phyloP scores from a whole-genome alignment of 257 asterid genomes.

The Eucommia ulmoides region DNA sequence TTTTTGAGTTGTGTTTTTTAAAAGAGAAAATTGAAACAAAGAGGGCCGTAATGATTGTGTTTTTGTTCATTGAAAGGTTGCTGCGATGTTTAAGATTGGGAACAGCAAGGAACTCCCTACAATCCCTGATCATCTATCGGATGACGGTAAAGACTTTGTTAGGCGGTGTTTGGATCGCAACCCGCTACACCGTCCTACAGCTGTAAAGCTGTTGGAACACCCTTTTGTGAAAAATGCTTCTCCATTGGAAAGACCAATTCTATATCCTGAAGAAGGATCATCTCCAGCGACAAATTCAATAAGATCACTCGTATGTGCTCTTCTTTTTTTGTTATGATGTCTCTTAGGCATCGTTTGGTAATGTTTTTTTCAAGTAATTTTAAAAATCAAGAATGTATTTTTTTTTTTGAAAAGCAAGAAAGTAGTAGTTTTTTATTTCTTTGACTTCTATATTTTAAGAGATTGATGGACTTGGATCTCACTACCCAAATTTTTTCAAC shows the following conservation, averaged over 20 bases:
- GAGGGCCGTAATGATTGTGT: not conserved
- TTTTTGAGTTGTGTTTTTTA: too few relatives aligned
- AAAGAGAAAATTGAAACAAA: too few relatives aligned
- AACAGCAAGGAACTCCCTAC: constrained; percentile 48
- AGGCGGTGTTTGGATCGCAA: constrained; percentile 46
- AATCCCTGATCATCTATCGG: constrained; percentile 46
- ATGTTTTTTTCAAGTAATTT: not conserved
- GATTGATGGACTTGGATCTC: too few relatives aligned
- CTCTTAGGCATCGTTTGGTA: not conserved
- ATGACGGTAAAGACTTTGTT: constrained; percentile 39
- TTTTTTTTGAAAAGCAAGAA: not conserved
- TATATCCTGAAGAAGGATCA: not conserved
- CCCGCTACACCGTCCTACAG: constrained; percentile 46
- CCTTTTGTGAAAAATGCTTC: constrained; percentile 22
- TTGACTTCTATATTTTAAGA: too few relatives aligned
- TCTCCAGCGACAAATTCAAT: not conserved
- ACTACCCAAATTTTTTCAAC: too few relatives aligned
- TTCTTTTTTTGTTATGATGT: not conserved
- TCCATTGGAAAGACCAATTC: not conserved
- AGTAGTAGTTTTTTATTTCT: not conserved
- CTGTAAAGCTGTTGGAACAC: constrained; percentile 42
- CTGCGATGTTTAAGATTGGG: constrained; percentile 38
- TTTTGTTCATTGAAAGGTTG: constrained; percentile 27
- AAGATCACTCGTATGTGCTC: not conserved
- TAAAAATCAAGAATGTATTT: not conserved